A percentile compares a stretch with the other conserved stretches of the same genome.
Conservation (phyloP, 2,329 filamentous ascomycete species). For the Trichoderma lentiforme region DNA sequence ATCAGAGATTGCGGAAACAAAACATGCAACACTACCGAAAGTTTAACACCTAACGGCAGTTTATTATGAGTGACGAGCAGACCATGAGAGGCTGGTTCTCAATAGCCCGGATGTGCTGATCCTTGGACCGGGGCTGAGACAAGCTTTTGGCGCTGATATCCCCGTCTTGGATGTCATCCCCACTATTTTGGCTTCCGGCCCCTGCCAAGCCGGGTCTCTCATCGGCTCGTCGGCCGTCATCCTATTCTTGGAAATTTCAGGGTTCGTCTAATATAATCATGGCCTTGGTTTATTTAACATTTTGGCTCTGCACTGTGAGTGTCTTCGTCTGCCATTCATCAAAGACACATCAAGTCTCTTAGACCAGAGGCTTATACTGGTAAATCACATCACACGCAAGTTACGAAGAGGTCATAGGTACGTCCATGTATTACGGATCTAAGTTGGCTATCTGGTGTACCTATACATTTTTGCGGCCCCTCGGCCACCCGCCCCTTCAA, state of each 20-base stretch:
- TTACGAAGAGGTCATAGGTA: background rate
- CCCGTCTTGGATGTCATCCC: background rate
- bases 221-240: background rate
- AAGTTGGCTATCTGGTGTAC: background rate
- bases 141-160: background rate
- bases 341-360: background rate
- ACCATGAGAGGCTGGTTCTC: background rate
- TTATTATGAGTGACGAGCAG: background rate
- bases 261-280: background rate
- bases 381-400: background rate
- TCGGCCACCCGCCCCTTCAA: background rate
- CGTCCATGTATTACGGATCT: background rate
- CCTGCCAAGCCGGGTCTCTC: background rate
- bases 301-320: background rate
- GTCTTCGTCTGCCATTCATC: background rate
- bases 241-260: background rate
- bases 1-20: background rate
- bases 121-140: background rate
- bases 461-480: background rate
- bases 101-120: background rate
- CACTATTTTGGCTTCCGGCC: background rate
- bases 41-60: background rate
- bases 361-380: background rate
- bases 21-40: background rate
- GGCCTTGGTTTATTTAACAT: background rate